Evolutionary conservation across 345 rosid genomes (phyloP), one percentile per base, ranked within the genome.

Genomic region (Passiflora organensis): DNA sequence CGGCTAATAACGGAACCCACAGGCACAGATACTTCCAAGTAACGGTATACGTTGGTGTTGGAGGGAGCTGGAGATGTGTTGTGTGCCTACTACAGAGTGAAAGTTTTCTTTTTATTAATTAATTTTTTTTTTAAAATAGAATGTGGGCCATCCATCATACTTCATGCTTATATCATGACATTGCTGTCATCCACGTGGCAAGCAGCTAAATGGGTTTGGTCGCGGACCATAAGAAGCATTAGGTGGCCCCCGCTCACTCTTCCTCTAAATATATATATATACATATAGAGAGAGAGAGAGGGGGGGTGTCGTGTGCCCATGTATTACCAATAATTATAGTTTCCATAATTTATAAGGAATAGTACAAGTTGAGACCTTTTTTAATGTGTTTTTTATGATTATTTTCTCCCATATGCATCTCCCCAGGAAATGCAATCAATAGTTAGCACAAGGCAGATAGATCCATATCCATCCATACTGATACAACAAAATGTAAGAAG

Each of bases 81-180:
- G n/a, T n/a, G n/a, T n/a, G n/a, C n/a, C n/a, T n/a, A n/a, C n/a
- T n/a, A n/a, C n/a, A n/a, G n/a, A n/a, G n/a, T n/a, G n/a, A 3
- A 28, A 28, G 3, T 28, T 28, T 28, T 28, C 34, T 28, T 28
- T 28, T 28, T 28, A 3, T 28, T 28, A 2, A 28, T 28, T 28
- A 3, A 28, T 8, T 28, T 28, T 28, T 28, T 28, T 28, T 28
- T 28, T 28, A 28, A 28, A 28, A 28, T 28, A 28, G 3, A 28
- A 28, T 23, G 69, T 50, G 65, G 60, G 46, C 13, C 41, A 61
- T 55, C n/a, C 63, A 65, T 48, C 69, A 71, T 58, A 81, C 84
- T 64, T 81, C 86, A 79, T 77, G 86, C 80, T 84, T 65, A 79
- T 69, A 69, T 84, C 90, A 80, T 65, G 59, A 71, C 70, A 38